Evolutionary conservation across 192 early-diverging fungal genomes (phyloP), one percentile per base, ranked within the genome.

Genomic region (Backusella mclennaniae): DNA sequence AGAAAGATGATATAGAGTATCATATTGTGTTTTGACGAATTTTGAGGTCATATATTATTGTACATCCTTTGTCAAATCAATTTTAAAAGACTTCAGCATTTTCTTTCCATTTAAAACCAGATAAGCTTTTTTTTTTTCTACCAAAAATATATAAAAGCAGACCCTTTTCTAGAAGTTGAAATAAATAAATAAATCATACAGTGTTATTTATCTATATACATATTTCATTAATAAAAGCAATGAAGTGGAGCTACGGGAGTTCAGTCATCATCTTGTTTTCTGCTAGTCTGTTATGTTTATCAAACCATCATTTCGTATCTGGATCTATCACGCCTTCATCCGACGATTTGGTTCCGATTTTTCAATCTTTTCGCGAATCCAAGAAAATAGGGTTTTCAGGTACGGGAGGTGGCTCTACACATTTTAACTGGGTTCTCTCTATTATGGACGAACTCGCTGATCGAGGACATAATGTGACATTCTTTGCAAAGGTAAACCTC

Each of bases 391-490:
- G 35, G 0, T 69, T 69, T 69, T 36, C 19, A 69, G 35, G 35
- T 69, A 17, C 19, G 0, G 7, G 21, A 3, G 69, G 69, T 42
- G 69, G 69, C 0, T 71, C 69, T 3, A 46, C 69, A n/a, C 69
- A 71, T 71, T 29, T 41, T 7, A 44, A 15, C 2, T 71, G 69
- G 69, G 69, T 71, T 8, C 69, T 71, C 1, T 8, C 14, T 26
- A 71, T 71, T 1, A 39, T 71, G 42, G 42, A 71, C 49, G 41
- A 71, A 44, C n/a, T 71, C 17, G 41, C n/a, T 71, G 23, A 49
- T 19, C 38, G 69, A 6, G 69, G 69, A 17, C 69, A 71, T 33
- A 71, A 46, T 1, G 1, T 23, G 0, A 26, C 69, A 17, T 71
- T 44, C 5, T 41, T 71, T 5, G 26, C 69, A 29, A 71, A 7